Evolutionary conservation across 805 yeast genomes (phyloP), one percentile per base, ranked within the genome.

Genomic region (Candida cerambycidarum): DNA sequence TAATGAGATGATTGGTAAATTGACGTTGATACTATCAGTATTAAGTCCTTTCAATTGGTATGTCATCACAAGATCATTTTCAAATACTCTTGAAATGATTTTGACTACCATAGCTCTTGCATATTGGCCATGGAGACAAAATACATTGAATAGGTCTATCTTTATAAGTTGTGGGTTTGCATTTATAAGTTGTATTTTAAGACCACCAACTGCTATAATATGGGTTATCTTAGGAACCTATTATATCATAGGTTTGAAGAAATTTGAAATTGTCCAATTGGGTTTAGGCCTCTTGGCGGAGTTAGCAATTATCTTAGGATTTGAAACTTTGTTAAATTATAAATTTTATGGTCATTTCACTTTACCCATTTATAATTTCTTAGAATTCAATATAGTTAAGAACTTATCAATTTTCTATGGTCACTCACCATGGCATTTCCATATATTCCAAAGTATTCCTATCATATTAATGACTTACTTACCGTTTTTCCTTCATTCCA

Each of bases 371-470:
- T 63, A 75, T 57, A 80, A 82, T 50, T 90, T 90, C 55, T 50
- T 87, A 41, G 79, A 83, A 54, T 90, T 90, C 69, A 90, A 90
- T 56, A 75, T 85, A n/a, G 60, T 83, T 11, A 79, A 80, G 33
- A 80, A 86, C 15, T 67, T 88, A 14, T 83, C 96, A 3, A 70
- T 78, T 3, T 89, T 90, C 54, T 93, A 93, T 62, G 99, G 99
- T 0, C 67, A 73, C 0, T 81, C 93, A 14, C 85, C 95, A 14
- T 76, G 89, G 81, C 86, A 85, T 57, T 93, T 90, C 65, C 93
- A 93, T 61, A 28, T 92, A 2, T 59, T 76, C 5, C 97, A 93
- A 63, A 95, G 87, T 6, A 45, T 93, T 0, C 99, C 99, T 0
- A 65, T 92, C 8, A 61, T 90, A 38, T 59, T 85, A 40, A 75